Base-by-base conservation (phyloP, 208 protist species). In the Naegleria lovaniensis region DNA sequence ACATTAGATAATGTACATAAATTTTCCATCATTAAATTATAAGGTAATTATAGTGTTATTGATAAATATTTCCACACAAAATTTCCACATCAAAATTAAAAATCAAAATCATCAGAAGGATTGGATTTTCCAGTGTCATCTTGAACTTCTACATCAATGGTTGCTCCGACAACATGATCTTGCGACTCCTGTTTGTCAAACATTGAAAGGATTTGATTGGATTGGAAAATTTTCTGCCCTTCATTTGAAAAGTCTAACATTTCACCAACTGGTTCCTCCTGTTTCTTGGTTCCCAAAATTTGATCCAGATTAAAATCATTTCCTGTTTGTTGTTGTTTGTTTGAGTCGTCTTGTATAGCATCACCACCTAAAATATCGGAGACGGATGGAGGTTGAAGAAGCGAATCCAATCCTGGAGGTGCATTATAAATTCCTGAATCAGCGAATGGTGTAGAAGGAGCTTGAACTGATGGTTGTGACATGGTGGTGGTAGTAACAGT, bases 141-240 rank as follows among this genome's bases (percentile, higher is more conserved):
- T 19, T 15, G 55, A 67, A 67, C 55, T 29, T 67, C 55, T 29
- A 29, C 55, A 67, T 67, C 55, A 15, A 67, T 29, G 19, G 22
- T 67, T 67, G 55, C 11, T 15, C 19, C 55, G 11, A 29, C 22
- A 29, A 29, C 22, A 67, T 15, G 22, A 29, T 67, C 55, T 15
- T 15, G 19, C 19, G 55, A 48, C 7, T 48, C 43, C 43, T 48
- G 55, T n/a, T 79, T 79, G 25, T 79, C 67, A 79, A 79, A 79
- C 67, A 79, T 79, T 79, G 67, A 79, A 11, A 79, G n/a, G 9
- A 79, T 79, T 79, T 79, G 67, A 79, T 79, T 79, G 29, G 67
- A 36, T 79, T 79, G 67, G 6, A 36, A 36, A 79, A 79, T 79
- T 9, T 79, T 79, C 9, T 79, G 29, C n/a, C 67, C 67, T 36